A percentile compares a stretch with the other conserved stretches of the same genome.
Evolutionary conservation across 2,329 filamentous ascomycete genomes (phyloP).

Genomic region (Diaporthe batatas): DNA sequence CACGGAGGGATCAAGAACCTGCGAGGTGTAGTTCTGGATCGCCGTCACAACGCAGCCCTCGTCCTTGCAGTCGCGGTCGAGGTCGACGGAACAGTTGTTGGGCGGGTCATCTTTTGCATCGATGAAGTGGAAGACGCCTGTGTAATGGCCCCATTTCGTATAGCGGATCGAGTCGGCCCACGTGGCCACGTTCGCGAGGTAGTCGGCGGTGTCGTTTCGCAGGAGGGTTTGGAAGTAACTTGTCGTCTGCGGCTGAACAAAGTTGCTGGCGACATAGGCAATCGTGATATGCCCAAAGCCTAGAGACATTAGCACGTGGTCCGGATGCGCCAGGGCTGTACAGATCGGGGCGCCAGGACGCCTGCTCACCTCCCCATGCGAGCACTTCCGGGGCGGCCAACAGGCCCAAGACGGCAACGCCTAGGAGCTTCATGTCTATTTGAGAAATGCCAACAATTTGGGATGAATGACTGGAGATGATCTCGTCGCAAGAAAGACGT

Average conservation of each 20-base stretch:
- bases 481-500: neutral
- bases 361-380: conserved; percentile 59
- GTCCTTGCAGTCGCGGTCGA: conserved; percentile 71
- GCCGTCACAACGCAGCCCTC: conserved; percentile 73
- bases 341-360: neutral
- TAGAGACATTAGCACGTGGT: conserved; percentile 46
- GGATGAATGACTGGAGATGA: neutral
- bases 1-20: conserved; percentile 62
- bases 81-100: conserved; percentile 67
- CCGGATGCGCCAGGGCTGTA: neutral
- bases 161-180: conserved; percentile 78
- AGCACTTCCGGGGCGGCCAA: conserved; percentile 51
- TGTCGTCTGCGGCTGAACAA: conserved; percentile 69
- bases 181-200: conserved; percentile 73
- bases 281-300: conserved; percentile 76
- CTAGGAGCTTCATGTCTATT: conserved; percentile 49
- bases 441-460: neutral
- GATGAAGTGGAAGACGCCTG: conserved; percentile 76
- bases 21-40: conserved; percentile 71
- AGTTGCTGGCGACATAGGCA: conserved; percentile 72
- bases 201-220: conserved; percentile 65
- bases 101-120: conserved; percentile 76
- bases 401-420: conserved; percentile 48
- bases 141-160: conserved; percentile 73
- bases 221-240: conserved; percentile 70